phyloP scores from a whole-genome alignment of 192 early-diverging fungal genomes.

The Coemansia sp. region DNA sequence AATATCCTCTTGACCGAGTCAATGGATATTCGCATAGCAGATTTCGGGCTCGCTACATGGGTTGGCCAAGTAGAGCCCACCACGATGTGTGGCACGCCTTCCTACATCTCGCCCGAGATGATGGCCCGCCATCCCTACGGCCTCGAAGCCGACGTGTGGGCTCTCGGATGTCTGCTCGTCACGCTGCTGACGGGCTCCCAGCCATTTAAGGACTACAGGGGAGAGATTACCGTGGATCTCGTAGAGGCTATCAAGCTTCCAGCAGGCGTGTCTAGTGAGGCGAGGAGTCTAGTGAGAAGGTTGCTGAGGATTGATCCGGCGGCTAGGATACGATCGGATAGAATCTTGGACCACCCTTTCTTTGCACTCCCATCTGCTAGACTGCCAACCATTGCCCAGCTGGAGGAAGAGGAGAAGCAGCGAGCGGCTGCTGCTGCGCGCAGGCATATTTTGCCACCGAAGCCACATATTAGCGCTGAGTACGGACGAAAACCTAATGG shows the following conservation, averaged over 20 bases:
- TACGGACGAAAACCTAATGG: not conserved
- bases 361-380: conserved; percentile 32
- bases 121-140: conserved; percentile 73
- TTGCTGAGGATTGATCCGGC: conserved; percentile 65
- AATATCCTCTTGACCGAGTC: conserved; percentile 66
- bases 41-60: conserved; percentile 73
- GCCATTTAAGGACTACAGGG: conserved; percentile 62
- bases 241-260: conserved; percentile 60
- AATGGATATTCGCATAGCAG: conserved; percentile 68
- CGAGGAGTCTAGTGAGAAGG: conserved; percentile 59
- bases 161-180: conserved; percentile 74
- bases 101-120: conserved; percentile 81
- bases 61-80: conserved; percentile 63
- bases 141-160: conserved; percentile 75
- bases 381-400: conserved; percentile 11
- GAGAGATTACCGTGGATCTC: conserved; percentile 44
- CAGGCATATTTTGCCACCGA: not conserved
- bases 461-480: not conserved
- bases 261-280: conserved; percentile 53
- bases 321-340: conserved; percentile 52
- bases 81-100: conserved; percentile 80
- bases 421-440: not conserved
- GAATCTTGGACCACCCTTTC: conserved; percentile 62
- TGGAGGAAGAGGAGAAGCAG: conserved; percentile 3
- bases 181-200: conserved; percentile 73